A percentile compares a stretch with the other conserved stretches of the same genome.
These are phyloP conservation scores for Ceratobasidium papillatum DNA, from an alignment of 1,284 basidiomycete species.

Conservation along the genomic window DNA sequence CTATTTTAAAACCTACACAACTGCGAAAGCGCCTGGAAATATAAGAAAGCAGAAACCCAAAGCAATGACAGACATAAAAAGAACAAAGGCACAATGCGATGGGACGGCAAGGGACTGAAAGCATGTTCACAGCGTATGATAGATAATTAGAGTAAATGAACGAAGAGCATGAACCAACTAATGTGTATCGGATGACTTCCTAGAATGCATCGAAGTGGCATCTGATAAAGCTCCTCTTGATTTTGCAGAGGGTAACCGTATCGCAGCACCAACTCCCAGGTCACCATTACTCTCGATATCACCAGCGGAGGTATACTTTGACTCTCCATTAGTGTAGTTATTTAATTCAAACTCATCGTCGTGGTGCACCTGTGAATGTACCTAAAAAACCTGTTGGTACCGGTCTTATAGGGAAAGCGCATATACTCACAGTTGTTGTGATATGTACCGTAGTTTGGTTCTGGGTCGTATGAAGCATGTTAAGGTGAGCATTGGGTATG, in stretches of 20 bases:
- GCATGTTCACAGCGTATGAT: background rate
- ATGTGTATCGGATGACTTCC: background rate
- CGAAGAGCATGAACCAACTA: background rate
- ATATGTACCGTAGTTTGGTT: constrained; percentile 27
- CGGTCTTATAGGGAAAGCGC: background rate
- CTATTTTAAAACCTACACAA: background rate
- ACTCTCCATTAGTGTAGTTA: background rate
- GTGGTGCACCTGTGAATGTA: constrained; percentile 11
- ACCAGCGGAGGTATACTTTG: background rate
- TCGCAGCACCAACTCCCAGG: background rate
- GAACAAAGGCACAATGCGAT: background rate
- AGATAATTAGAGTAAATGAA: background rate
- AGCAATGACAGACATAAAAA: background rate
- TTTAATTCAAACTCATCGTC: constrained; percentile 28
- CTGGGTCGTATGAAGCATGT: background rate
- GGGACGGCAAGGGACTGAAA: background rate
- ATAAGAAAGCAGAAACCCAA: background rate
- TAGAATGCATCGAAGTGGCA: constrained; percentile 16
- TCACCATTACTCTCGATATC: constrained; percentile 6
- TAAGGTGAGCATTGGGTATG: too few species aligned
- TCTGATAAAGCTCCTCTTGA: constrained; percentile 14
- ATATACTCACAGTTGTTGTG: constrained; percentile 35
- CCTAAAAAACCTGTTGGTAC: background rate
- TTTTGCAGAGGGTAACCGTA: constrained; percentile 18
- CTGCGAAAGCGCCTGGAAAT: background rate